Evolutionary conservation across 148 eudicot species (phyloP).

Genomic region (Chenopodium formosanum): DNA sequence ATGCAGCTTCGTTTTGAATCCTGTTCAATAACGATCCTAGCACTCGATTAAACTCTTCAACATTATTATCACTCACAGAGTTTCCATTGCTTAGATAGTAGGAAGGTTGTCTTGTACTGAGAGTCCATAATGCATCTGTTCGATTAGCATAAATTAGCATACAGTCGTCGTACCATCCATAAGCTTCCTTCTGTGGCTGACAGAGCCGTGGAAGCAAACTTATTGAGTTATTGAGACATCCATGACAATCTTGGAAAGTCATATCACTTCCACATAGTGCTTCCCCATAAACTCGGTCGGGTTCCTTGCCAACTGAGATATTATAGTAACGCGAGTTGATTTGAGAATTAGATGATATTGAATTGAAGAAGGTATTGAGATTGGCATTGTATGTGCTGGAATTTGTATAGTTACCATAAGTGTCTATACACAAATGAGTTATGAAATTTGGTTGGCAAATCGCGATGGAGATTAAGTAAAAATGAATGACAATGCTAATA

Average conservation of each 20-base stretch:
- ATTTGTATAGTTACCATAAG: constrained; percentile 5
- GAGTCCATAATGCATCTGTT: neutral
- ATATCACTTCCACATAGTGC: constrained; percentile 35
- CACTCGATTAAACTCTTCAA: constrained; percentile 11
- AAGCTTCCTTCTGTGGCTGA: constrained; percentile 35
- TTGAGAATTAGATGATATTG: neutral
- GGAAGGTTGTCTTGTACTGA: neutral
- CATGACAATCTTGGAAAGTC: constrained; percentile 17
- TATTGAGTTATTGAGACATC: constrained; percentile 27
- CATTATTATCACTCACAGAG: constrained; percentile 1
- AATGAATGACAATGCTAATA: neutral
- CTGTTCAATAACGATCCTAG: constrained; percentile 13
- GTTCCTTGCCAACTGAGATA: constrained; percentile 3
- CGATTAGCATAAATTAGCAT: constrained; percentile 22
- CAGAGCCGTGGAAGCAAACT: constrained; percentile 15
- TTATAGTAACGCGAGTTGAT: neutral
- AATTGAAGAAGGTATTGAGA: constrained; percentile 6
- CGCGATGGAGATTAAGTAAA: neutral
- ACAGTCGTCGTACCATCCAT: constrained; percentile 33
- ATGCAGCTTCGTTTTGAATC: constrained; percentile 12
- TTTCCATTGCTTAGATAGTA: neutral
- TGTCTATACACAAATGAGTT: neutral
- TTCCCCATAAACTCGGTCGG: constrained; percentile 29
- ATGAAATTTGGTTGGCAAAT: neutral
- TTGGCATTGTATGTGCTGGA: constrained; percentile 3